Evolutionary conservation across 2,329 filamentous ascomycete genomes (phyloP).

Genomic region (Arthroderma uncinatum): DNA sequence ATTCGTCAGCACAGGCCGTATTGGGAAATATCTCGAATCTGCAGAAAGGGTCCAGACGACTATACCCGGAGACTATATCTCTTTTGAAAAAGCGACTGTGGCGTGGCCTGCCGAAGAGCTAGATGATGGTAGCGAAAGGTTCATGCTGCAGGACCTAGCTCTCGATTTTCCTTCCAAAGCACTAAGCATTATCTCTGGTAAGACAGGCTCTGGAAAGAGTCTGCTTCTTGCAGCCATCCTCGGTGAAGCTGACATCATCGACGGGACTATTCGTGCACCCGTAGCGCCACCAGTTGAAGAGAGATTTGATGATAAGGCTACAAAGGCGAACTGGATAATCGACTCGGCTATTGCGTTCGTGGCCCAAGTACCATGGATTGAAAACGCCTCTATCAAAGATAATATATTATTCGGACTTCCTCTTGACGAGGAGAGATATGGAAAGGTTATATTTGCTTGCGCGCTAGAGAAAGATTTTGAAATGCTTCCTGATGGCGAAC

Average conservation of each 20-base stretch:
- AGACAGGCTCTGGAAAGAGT: slow-evolving; percentile 69
- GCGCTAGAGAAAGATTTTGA: slow-evolving; percentile 64
- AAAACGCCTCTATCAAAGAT: slow-evolving; percentile 65
- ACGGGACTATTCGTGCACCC: slow-evolving; percentile 47
- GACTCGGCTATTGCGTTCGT: slow-evolving; percentile 61
- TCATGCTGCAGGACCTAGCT: slow-evolving; percentile 54
- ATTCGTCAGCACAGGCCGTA: slow-evolving; percentile 59
- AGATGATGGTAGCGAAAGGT: slow-evolving; percentile 48
- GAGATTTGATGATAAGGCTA: slow-evolving; percentile 53
- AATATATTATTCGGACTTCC: slow-evolving; percentile 72
- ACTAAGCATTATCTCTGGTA: slow-evolving; percentile 63
- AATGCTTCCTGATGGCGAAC: slow-evolving; percentile 64
- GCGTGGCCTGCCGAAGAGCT: slow-evolving; percentile 60
- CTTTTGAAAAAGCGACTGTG: slow-evolving; percentile 56
- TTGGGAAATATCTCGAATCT: slow-evolving; percentile 58
- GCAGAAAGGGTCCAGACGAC: slow-evolving; percentile 51
- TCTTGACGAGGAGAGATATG: slow-evolving; percentile 56
- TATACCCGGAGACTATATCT: slow-evolving; percentile 47
- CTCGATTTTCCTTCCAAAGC: slow-evolving; percentile 57
- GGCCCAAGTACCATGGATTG: slow-evolving; percentile 73
- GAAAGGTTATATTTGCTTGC: slow-evolving; percentile 59
- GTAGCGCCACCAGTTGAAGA: slow-evolving; percentile 41
- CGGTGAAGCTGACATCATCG: slow-evolving; percentile 60
- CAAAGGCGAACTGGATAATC: slow-evolving; percentile 54
- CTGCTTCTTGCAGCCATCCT: slow-evolving; percentile 62